Evolutionary conservation across 192 early-diverging fungal species (phyloP).

Genomic region (Rhizophagus prolifer): DNA sequence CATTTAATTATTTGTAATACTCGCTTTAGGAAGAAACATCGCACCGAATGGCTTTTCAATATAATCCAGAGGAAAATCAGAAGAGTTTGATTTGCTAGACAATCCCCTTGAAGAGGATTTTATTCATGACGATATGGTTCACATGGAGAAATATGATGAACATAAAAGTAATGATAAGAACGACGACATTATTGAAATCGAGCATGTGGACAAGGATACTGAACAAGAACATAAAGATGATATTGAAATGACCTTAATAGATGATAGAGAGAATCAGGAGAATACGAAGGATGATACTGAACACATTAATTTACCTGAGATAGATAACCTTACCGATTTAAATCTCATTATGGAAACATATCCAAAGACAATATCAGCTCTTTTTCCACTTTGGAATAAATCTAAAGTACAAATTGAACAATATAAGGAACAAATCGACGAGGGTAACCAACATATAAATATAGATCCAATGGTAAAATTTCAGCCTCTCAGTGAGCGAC

Average conservation of each 20-base stretch:
- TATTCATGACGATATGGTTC: background rate
- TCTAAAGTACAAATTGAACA: background rate
- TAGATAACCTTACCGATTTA: background rate
- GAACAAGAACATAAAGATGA: too few relatives aligned
- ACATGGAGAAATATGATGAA: too few relatives aligned
- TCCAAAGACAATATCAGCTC: background rate
- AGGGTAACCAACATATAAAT: background rate
- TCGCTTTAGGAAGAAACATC: background rate
- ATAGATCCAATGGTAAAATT: background rate
- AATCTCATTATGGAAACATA: background rate
- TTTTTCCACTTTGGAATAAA: constrained; percentile 8
- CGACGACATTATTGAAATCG: too few relatives aligned
- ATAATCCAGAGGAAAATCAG: constrained; percentile 5
- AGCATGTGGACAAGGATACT: too few relatives aligned
- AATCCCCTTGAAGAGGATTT: background rate
- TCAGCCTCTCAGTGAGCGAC: constrained; percentile 20
- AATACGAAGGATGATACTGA: too few relatives aligned
- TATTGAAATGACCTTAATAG: background rate
- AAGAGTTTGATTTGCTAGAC: background rate
- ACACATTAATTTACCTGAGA: background rate
- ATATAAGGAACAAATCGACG: background rate
- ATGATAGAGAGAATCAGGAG: background rate
- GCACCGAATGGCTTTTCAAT: background rate
- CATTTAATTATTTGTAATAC: background rate
- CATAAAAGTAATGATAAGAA: too few relatives aligned